These are phyloP conservation scores for Trametes villosa DNA, from an alignment of 768 basidiomycete genomes.

Conservation along the genomic window DNA sequence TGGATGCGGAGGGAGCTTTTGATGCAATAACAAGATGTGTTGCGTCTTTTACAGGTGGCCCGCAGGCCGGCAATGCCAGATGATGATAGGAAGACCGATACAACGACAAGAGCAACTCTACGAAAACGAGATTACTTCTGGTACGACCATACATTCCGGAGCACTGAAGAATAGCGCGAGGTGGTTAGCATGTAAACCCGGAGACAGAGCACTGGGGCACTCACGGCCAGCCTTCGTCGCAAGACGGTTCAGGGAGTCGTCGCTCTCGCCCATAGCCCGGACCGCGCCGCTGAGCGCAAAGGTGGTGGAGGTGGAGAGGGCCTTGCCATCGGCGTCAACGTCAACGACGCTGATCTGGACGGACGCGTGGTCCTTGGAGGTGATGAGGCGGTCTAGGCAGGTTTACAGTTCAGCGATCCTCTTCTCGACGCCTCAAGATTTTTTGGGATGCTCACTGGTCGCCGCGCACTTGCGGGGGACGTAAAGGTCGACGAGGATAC, in stretches of 20 bases:
- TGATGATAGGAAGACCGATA: slow-evolving; percentile 23
- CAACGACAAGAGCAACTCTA: slow-evolving; percentile 28
- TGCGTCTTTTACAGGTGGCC: slow-evolving; percentile 16
- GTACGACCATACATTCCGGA: slow-evolving; percentile 96
- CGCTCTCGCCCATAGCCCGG: slow-evolving; percentile 92
- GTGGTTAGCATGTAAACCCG: neutral
- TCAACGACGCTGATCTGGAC: slow-evolving; percentile 96
- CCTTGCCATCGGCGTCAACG: slow-evolving; percentile 88
- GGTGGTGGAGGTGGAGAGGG: slow-evolving; percentile 78
- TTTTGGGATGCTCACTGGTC: slow-evolving; percentile 70
- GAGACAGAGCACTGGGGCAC: slow-evolving; percentile 40
- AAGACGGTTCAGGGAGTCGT: slow-evolving; percentile 95
- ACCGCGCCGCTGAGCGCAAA: slow-evolving; percentile 96
- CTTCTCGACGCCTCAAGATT: neutral
- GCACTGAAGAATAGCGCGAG: slow-evolving; percentile 78
- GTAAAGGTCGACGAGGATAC: slow-evolving; percentile 99
- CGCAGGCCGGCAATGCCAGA: slow-evolving; percentile 7
- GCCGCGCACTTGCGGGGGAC: slow-evolving; percentile 99
- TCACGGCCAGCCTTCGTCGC: slow-evolving; percentile 94
- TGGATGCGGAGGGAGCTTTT: neutral
- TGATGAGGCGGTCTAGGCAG: slow-evolving; percentile 89
- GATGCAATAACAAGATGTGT: neutral
- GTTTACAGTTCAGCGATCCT: slow-evolving; percentile 1
- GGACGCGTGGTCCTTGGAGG: slow-evolving; percentile 98
- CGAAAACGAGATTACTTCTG: slow-evolving; percentile 66